phyloP scores from a whole-genome alignment of 1,139 yeast genomes.

The Sugiyamaella castrensis region DNA sequence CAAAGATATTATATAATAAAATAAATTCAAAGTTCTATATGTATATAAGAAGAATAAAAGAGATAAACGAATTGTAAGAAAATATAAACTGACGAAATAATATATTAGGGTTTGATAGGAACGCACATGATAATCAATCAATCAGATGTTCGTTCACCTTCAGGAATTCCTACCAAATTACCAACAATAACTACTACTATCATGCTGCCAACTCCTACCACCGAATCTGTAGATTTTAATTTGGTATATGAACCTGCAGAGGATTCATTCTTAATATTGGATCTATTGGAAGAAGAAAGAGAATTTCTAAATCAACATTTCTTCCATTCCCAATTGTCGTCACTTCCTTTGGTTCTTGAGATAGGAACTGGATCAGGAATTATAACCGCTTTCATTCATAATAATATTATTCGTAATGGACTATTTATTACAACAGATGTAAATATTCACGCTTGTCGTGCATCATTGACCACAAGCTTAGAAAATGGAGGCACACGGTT shows the following conservation, averaged over 20 bases:
- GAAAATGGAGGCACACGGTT: slow-evolving; percentile 44
- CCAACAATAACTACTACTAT: neutral
- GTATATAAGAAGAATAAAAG: no score
- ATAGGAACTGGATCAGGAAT: slow-evolving; percentile 92
- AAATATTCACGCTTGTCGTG: slow-evolving; percentile 69
- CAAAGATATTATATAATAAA: no score
- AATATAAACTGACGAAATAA: no score
- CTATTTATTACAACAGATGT: slow-evolving; percentile 69
- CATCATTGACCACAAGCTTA: slow-evolving; percentile 51
- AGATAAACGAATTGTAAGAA: no score
- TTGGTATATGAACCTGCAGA: slow-evolving; percentile 91
- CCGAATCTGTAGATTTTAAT: slow-evolving; percentile 44
- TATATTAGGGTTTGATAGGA: no score
- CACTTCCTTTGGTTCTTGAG: slow-evolving; percentile 66
- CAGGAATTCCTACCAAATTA: no score
- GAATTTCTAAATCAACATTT: slow-evolving; percentile 17
- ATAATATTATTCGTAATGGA: slow-evolving; percentile 50
- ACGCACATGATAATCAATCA: no score
- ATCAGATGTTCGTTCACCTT: no score
- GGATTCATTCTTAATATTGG: slow-evolving; percentile 80
- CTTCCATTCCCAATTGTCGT: neutral
- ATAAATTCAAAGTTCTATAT: no score
- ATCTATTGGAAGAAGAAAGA: slow-evolving; percentile 64
- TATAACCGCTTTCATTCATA: slow-evolving; percentile 68
- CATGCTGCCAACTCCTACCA: slow-evolving; percentile 59